These are phyloP conservation scores for Fragosphaeria purpurea DNA, from an alignment of 2,329 filamentous ascomycete genomes.

Conservation along the genomic window DNA sequence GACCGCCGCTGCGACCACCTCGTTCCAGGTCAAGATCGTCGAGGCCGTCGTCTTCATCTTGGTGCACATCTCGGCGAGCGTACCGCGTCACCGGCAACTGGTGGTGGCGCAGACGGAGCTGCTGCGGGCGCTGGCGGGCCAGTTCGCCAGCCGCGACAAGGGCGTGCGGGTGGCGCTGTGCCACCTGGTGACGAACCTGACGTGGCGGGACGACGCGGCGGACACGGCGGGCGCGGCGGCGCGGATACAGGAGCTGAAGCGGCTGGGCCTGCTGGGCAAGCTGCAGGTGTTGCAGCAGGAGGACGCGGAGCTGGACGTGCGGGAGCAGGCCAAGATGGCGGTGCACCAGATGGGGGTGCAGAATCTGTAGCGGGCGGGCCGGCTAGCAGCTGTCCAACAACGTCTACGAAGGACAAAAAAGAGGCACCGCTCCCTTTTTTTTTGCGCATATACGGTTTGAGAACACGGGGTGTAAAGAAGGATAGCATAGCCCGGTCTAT, in stretches of 20 bases:
- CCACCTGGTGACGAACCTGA: slow-evolving; percentile 78
- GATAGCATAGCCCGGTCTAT: no score
- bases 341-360: slow-evolving; percentile 50
- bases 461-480: no score
- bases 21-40: slow-evolving; percentile 55
- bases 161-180: slow-evolving; percentile 70
- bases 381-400: no score
- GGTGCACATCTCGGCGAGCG: slow-evolving; percentile 77
- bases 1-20: slow-evolving; percentile 35
- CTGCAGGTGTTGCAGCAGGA: slow-evolving; percentile 50
- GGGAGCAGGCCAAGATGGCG: slow-evolving; percentile 74
- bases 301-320: slow-evolving; percentile 71
- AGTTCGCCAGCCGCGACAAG: slow-evolving; percentile 63
- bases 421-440: no score
- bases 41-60: slow-evolving; percentile 71
- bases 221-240: slow-evolving; percentile 57
- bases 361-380: background rate
- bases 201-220: slow-evolving; percentile 64
- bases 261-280: slow-evolving; percentile 59
- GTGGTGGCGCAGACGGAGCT: slow-evolving; percentile 69
- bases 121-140: slow-evolving; percentile 59
- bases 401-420: background rate
- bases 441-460: no score
- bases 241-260: slow-evolving; percentile 58
- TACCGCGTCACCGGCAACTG: slow-evolving; percentile 65